Evolutionary conservation across 148 eudicot species (phyloP).

Genomic region (Vaccinium darrowii): DNA sequence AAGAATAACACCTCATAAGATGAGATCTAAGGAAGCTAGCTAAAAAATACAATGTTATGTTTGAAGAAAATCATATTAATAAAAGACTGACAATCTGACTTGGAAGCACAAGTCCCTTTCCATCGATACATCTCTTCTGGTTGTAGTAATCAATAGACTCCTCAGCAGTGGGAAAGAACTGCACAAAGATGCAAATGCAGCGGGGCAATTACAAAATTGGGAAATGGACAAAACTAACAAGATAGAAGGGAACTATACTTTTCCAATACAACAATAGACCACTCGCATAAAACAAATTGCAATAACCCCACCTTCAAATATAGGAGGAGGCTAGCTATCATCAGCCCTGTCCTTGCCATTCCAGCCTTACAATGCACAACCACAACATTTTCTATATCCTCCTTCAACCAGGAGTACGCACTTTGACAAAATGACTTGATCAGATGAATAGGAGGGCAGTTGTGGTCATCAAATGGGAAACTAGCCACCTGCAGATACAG

Average conservation of each 20-base stretch:
- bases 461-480: constrained; percentile 98
- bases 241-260: not conserved
- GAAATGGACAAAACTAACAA: not conserved
- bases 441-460: constrained; percentile 95
- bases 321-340: constrained; percentile 93
- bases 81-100: constrained; percentile 86
- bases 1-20: constrained; percentile 2
- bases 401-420: constrained; percentile 98
- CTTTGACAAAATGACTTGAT: constrained; percentile 85
- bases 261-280: not conserved
- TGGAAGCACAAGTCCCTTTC: constrained; percentile 94
- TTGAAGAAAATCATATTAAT: not conserved
- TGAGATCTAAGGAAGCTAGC: not conserved
- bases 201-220: constrained; percentile 11
- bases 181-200: constrained; percentile 24
- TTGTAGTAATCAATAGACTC: constrained; percentile 96
- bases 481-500: constrained; percentile 74
- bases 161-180: constrained; percentile 99
- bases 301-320: constrained; percentile 69
- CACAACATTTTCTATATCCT: constrained; percentile 97
- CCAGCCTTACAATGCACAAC: constrained; percentile 99
- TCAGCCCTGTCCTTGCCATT: constrained; percentile 98
- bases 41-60: constrained; percentile 13
- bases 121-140: constrained; percentile 92
- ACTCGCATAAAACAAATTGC: not conserved